Evolutionary conservation across 2,329 filamentous ascomycete genomes (phyloP).

Genomic region (Venturia pyrina): DNA sequence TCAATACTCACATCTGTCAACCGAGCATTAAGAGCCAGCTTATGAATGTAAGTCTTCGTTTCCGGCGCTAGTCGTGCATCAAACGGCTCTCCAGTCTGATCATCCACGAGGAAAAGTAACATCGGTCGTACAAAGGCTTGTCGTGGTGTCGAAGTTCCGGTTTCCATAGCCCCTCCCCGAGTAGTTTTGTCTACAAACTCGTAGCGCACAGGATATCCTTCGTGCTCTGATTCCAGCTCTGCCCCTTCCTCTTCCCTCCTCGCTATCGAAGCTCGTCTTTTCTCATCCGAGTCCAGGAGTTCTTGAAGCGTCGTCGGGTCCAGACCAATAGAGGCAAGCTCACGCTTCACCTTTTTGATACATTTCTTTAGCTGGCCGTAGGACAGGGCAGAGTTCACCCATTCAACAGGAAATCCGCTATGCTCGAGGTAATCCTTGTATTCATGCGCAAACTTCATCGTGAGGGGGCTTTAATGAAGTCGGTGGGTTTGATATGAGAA

Average conservation of each 20-base stretch:
- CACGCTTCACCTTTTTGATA: constrained; percentile 66
- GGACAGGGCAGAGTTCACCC: constrained; percentile 65
- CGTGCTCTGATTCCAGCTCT: constrained; percentile 3
- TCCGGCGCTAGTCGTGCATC: constrained; percentile 58
- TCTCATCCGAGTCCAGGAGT: constrained; percentile 40
- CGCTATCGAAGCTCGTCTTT: constrained; percentile 2
- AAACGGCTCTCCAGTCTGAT: constrained; percentile 55
- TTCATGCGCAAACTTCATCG: constrained; percentile 83
- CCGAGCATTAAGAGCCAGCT: constrained; percentile 42
- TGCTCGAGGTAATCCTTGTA: constrained; percentile 60
- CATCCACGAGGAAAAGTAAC: constrained; percentile 58
- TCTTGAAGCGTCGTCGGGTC: constrained; percentile 59
- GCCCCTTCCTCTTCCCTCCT: constrained; percentile 9
- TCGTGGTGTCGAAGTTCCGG: constrained; percentile 14
- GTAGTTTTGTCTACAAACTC: constrained; percentile 17
- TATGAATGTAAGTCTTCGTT: constrained; percentile 54
- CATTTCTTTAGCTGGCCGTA: constrained; percentile 83
- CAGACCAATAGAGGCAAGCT: constrained; percentile 62
- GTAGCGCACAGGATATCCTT: constrained; percentile 27
- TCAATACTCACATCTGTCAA: constrained; percentile 28
- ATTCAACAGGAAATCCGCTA: constrained; percentile 65
- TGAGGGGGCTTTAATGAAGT: background rate
- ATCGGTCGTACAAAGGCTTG: constrained; percentile 46
- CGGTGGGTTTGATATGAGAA: too few relatives aligned
- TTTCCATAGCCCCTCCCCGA: constrained; percentile 13